Percentiles rank a stretch among this genome's conserved stretches.
These are phyloP conservation scores for Grammothele lineata DNA, from an alignment of 768 basidiomycete genomes.

Conservation along the genomic window DNA sequence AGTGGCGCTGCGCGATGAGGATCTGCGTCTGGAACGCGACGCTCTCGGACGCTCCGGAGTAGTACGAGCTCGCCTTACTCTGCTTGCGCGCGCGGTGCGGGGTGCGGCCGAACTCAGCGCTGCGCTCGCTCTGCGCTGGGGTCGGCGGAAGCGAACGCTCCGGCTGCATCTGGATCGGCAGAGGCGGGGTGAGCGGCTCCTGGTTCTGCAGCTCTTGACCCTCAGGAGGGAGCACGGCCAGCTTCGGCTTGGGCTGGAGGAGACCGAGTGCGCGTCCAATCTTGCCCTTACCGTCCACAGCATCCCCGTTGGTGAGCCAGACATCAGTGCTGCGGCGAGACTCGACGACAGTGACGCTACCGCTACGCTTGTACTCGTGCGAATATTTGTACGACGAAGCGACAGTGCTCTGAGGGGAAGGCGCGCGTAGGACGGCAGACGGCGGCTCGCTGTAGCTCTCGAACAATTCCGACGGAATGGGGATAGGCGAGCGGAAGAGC, in stretches of 20 bases:
- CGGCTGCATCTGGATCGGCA: slow-evolving; percentile 57
- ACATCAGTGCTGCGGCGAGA: slow-evolving; percentile 70
- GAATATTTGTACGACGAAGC: slow-evolving; percentile 38
- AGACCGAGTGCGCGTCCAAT: slow-evolving; percentile 60
- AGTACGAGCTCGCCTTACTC: slow-evolving; percentile 53
- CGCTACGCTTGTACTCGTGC: slow-evolving; percentile 60
- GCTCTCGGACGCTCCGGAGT: slow-evolving; percentile 48
- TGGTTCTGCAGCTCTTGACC: slow-evolving; percentile 40
- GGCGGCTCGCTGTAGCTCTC: slow-evolving; percentile 44
- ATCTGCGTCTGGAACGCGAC: slow-evolving; percentile 50
- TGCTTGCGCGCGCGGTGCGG: slow-evolving; percentile 30
- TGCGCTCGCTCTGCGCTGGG: slow-evolving; percentile 48
- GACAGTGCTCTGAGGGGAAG: slow-evolving; percentile 39
- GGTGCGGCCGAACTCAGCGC: slow-evolving; percentile 49
- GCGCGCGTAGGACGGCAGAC: slow-evolving; percentile 36
- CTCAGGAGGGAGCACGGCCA: slow-evolving; percentile 60
- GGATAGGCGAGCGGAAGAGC: slow-evolving; percentile 55
- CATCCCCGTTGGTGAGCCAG: slow-evolving; percentile 71
- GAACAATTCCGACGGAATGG: slow-evolving; percentile 64
- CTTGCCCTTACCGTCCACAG: slow-evolving; percentile 60
- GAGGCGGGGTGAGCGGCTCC: slow-evolving; percentile 46
- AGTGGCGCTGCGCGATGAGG: slow-evolving; percentile 72
- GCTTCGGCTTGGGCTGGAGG: slow-evolving; percentile 58
- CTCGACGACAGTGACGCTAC: slow-evolving; percentile 60
- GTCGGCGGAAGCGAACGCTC: slow-evolving; percentile 47